A percentile compares a stretch with the other conserved stretches of the same genome.
These are phyloP conservation scores for Begonia peltatifolia DNA, from an alignment of 306 rosid species.

Conservation along the genomic window DNA sequence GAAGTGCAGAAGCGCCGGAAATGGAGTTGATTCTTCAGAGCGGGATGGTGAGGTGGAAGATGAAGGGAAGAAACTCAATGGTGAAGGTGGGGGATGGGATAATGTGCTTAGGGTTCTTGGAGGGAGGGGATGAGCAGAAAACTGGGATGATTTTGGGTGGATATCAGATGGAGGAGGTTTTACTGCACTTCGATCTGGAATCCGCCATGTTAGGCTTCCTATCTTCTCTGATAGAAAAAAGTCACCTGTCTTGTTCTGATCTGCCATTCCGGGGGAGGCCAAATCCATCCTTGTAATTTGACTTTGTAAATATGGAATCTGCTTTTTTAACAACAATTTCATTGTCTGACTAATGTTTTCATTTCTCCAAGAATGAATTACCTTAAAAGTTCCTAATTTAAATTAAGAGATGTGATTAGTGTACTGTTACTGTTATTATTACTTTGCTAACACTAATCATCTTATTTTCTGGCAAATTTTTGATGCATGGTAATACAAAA, in stretches of 20 bases:
- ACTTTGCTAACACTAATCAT: too few relatives aligned
- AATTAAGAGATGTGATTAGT: too few relatives aligned
- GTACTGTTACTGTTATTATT: too few relatives aligned
- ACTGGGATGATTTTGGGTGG: slow-evolving; percentile 54
- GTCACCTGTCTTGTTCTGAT: too few relatives aligned
- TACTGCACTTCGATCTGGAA: slow-evolving; percentile 48
- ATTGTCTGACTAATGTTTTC: too few relatives aligned
- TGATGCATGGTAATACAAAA: too few relatives aligned
- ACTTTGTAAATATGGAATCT: background rate
- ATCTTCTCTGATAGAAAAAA: slow-evolving; percentile 24
- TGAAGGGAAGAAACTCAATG: slow-evolving; percentile 57
- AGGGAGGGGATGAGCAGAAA: slow-evolving; percentile 40
- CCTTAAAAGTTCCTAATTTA: too few relatives aligned
- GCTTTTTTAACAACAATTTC: too few relatives aligned
- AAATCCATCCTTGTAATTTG: background rate
- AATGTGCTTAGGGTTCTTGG: slow-evolving; percentile 53
- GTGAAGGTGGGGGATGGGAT: slow-evolving; percentile 31
- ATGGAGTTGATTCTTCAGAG: slow-evolving; percentile 63
- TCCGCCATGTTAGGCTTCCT: slow-evolving; percentile 60
- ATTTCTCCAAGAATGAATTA: too few relatives aligned
- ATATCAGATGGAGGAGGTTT: slow-evolving; percentile 49
- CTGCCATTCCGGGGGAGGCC: background rate
- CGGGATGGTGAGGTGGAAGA: slow-evolving; percentile 65
- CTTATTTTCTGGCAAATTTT: too few relatives aligned
- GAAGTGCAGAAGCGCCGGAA: slow-evolving; percentile 27